Base-by-base conservation (phyloP, 192 early-diverging fungal species). In the Phycomyces nitens region DNA sequence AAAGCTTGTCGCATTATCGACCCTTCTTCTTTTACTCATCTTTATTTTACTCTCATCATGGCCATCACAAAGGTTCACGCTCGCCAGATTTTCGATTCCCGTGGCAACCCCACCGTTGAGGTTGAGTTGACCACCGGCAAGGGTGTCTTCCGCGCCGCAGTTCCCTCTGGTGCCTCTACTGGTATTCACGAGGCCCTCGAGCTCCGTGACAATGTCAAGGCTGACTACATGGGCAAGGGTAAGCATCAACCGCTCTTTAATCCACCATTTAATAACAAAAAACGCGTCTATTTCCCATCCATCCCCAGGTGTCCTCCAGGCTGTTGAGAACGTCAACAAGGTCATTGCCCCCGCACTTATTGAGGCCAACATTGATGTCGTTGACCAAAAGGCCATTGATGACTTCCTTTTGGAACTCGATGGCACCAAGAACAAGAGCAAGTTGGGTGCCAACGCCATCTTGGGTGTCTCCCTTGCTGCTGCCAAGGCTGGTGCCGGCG, bases 131-230 rank as follows among this genome's bases (percentile, higher is more conserved):
- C 89, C 61, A 99, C 97, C 69, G 83, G 82, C 56, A 87, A 94
- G 80, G 96, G 96, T 68, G 78, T 91, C 58, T 99, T 99, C 90
- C 92, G 93, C 63, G 94, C 96, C 43, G 94, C 90, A 52, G 97
- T 99, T 51, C 97, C 97, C 56, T 96, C 94, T 68, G 97, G 97
- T 67, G 97, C 97, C 38, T 97, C 95, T 52, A 99, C 97, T 53
- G 97, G 97, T 76, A 86, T 99, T 73, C 91, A 99, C 82, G 97
- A 99, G 83, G 97, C 97, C 53, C 83, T 98, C 24, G 97, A 99
- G 84, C 91, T 99, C 56, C 94, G 97, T 75, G 97, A 99, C 63
- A 85, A 84, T 42, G 85, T 90, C 72, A 88, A 88, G 78, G 58
- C 67, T 56, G 83, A 82, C 43, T 98, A 98, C 83, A 75, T 94